Percentiles rank a stretch among this genome's conserved stretches.
These are phyloP conservation scores for Tetrapisispora nanseiensis DNA, from an alignment of 805 yeast genomes.

Conservation along the genomic window DNA sequence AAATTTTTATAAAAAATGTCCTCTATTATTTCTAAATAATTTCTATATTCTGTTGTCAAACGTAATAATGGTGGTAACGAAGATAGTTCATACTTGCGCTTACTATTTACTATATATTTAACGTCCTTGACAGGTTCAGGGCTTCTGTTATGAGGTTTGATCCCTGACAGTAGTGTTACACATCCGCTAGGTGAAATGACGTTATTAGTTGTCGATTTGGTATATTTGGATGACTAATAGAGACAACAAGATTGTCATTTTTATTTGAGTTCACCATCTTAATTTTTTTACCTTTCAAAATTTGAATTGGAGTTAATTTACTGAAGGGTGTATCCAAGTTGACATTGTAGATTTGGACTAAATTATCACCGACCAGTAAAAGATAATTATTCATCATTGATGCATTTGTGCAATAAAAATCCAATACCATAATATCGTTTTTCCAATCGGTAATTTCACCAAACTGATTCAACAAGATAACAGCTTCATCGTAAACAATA, in stretches of 20 bases:
- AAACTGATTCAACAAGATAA: constrained; percentile 50
- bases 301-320: constrained; percentile 46
- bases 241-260: constrained; percentile 32
- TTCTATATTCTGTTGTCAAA: no score
- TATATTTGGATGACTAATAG: constrained; percentile 56
- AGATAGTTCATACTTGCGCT: no score
- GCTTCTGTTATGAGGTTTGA: background rate
- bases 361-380: constrained; percentile 51
- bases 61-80: no score
- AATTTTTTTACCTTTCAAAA: constrained; percentile 62
- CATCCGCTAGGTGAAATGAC: constrained; percentile 6
- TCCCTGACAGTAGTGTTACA: background rate
- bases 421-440: constrained; percentile 33
- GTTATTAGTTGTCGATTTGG: constrained; percentile 51
- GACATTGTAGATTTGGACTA: constrained; percentile 57
- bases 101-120: no score
- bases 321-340: constrained; percentile 22
- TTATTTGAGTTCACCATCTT: constrained; percentile 32
- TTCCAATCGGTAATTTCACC: constrained; percentile 41
- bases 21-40: no score
- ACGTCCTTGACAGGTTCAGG: no score
- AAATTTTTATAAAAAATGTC: no score
- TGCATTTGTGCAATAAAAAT: constrained; percentile 34
- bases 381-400: constrained; percentile 39
- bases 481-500: constrained; percentile 61